phyloP scores from a whole-genome alignment of 495 filamentous ascomycete species.

The Hyaloscypha hepaticicola region DNA sequence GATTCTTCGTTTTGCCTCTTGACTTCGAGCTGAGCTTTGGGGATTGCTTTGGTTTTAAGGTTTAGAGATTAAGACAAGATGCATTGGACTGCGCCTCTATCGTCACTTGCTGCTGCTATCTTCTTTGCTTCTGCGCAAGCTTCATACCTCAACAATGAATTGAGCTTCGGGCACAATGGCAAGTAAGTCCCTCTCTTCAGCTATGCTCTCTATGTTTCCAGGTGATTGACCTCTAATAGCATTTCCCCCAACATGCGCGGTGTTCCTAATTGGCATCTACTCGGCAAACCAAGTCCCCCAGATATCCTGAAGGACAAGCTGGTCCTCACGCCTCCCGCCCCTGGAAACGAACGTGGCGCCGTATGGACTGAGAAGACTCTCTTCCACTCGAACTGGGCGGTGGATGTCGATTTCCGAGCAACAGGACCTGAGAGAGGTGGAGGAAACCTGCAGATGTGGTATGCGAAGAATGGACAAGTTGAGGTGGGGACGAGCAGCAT shows the following conservation, averaged over 20 bases:
- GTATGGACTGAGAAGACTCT: conserved; percentile 72
- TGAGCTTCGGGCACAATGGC: conserved; percentile 75
- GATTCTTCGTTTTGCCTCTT: background rate
- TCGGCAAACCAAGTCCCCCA: conserved; percentile 68
- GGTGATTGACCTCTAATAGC: conserved; percentile 10
- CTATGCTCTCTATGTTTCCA: background rate
- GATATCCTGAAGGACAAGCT: conserved; percentile 85
- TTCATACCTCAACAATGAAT: conserved; percentile 57
- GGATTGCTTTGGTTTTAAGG: background rate
- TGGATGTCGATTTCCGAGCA: conserved; percentile 83
- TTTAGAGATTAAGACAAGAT: conserved; percentile 9
- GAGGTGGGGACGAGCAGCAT: conserved; percentile 69
- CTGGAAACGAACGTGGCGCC: conserved; percentile 81
- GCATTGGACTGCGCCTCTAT: conserved; percentile 20
- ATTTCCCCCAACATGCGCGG: conserved; percentile 27
- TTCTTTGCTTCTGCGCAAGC: conserved; percentile 57
- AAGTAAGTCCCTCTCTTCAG: conserved; percentile 46
- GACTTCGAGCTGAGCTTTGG: background rate
- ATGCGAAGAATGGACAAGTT: conserved; percentile 67
- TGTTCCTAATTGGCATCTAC: conserved; percentile 43
- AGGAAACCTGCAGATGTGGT: conserved; percentile 94
- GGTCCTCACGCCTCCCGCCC: conserved; percentile 84
- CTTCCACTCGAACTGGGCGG: conserved; percentile 65
- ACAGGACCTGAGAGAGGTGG: conserved; percentile 81
- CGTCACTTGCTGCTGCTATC: conserved; percentile 40